phyloP scores from a whole-genome alignment of 176 grass and related monocot species.

The Alloteropsis semialata region DNA sequence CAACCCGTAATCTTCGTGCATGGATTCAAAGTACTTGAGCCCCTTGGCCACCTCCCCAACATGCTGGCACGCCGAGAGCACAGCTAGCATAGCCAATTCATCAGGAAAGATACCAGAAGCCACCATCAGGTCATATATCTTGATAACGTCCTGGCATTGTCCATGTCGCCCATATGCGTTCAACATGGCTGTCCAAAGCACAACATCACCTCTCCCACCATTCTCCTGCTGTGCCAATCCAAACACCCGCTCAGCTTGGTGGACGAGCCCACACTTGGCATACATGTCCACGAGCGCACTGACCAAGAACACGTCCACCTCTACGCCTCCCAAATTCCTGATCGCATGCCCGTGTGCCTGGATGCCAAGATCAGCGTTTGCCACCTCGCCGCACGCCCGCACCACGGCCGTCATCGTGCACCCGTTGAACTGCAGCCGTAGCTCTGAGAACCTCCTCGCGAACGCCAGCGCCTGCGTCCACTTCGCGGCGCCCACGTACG shows the following conservation, averaged over 20 bases:
- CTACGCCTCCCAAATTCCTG: constrained; percentile 22
- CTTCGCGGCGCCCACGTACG: constrained; percentile 32
- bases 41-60: constrained; percentile 48
- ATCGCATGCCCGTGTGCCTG: constrained; percentile 43
- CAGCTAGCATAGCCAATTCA: constrained; percentile 45
- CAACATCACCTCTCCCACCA: constrained; percentile 32
- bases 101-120: constrained; percentile 36
- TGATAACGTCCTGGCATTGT: constrained; percentile 47
- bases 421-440: constrained; percentile 18
- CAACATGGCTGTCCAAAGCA: constrained; percentile 64
- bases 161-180: constrained; percentile 61
- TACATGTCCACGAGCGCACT: constrained; percentile 61
- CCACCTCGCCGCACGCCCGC: constrained; percentile 47
- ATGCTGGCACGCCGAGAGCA: constrained; percentile 65
- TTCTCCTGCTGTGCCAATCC: not conserved
- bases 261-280: constrained; percentile 52
- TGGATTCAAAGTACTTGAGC: constrained; percentile 49
- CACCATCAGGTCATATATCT: constrained; percentile 50
- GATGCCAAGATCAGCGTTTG: not conserved
- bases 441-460: constrained; percentile 28
- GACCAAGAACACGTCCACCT: constrained; percentile 37
- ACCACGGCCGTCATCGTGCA: constrained; percentile 50
- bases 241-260: constrained; percentile 39
- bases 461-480: constrained; percentile 33
- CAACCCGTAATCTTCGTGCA: constrained; percentile 20